phyloP scores from a whole-genome alignment of 257 asterid genomes.

The Leonotis leonurus region DNA sequence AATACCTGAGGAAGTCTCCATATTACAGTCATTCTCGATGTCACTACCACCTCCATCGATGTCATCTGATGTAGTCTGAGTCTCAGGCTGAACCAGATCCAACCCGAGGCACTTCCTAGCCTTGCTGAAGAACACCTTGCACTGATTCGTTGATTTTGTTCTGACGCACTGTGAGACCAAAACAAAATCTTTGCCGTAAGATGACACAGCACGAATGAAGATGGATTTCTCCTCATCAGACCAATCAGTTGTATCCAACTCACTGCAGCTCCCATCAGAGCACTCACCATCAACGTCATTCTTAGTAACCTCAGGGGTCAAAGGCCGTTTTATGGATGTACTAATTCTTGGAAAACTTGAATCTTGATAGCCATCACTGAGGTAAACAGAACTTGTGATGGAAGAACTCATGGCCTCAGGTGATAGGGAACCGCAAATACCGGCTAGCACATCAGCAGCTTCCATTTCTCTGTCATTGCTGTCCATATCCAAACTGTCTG shows the following conservation, averaged over 20 bases:
- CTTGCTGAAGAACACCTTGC: conserved; percentile 88
- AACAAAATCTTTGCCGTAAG: conserved; percentile 64
- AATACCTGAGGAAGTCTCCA: conserved; percentile 33
- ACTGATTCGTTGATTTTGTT: conserved; percentile 66
- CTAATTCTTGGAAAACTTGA: conserved; percentile 39
- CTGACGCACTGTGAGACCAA: conserved; percentile 56
- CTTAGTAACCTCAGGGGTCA: conserved; percentile 57
- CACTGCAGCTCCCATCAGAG: conserved; percentile 85
- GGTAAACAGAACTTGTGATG: conserved; percentile 76
- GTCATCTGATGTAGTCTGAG: conserved; percentile 30
- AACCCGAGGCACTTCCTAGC: conserved; percentile 69
- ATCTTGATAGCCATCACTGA: conserved; percentile 48
- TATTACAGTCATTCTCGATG: conserved; percentile 49
- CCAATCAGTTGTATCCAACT: conserved; percentile 68
- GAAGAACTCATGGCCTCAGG: conserved; percentile 90
- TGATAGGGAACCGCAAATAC: conserved; percentile 86
- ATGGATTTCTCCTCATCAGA: conserved; percentile 79
- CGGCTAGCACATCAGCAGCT: conserved; percentile 96
- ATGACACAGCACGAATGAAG: conserved; percentile 58
- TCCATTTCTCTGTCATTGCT: conserved; percentile 43
- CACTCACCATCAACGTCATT: conserved; percentile 50
- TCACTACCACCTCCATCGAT: conserved; percentile 53
- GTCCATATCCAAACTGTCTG: conserved; percentile 37
- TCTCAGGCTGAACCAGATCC: conserved; percentile 38
- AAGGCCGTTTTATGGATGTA: conserved; percentile 31